Percentiles rank a stretch among this genome's conserved stretches.
phyloP scores from a whole-genome alignment of 768 basidiomycete genomes.

The Gyrodon lividus region DNA sequence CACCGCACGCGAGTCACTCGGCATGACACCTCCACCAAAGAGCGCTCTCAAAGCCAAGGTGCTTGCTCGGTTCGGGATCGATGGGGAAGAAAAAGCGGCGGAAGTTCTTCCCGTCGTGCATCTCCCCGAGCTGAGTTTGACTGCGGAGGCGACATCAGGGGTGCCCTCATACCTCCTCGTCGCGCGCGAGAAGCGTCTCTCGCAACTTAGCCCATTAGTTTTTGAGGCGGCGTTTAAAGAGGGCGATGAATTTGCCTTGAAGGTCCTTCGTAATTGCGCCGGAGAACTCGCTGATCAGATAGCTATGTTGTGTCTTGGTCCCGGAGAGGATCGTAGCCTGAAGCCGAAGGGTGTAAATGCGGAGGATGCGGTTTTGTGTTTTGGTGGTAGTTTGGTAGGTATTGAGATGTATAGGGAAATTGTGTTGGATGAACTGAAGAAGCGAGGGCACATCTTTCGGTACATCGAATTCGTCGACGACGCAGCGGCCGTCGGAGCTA shows the following conservation, averaged over 20 bases:
- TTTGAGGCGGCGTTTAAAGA: conserved; percentile 75
- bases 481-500: conserved; percentile 63
- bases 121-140: conserved; percentile 50
- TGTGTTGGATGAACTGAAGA: conserved; percentile 52
- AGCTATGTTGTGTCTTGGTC: conserved; percentile 38
- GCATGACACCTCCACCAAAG: conserved; percentile 14
- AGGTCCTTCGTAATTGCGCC: conserved; percentile 54
- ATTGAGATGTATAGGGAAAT: conserved; percentile 56
- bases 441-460: conserved; percentile 61
- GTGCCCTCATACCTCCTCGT: conserved; percentile 30
- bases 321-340: conserved; percentile 37
- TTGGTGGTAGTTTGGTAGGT: conserved; percentile 78
- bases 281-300: conserved; percentile 58
- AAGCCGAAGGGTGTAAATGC: conserved; percentile 46
- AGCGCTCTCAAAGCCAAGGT: conserved; percentile 46
- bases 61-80: conserved; percentile 54
- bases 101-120: conserved; percentile 69
- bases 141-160: conserved; percentile 16
- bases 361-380: conserved; percentile 59
- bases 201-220: conserved; percentile 72
- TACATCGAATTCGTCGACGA: conserved; percentile 69
- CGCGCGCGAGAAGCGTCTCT: conserved; percentile 71
- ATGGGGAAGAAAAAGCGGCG: conserved; percentile 41
- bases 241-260: conserved; percentile 61
- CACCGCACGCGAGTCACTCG: conserved; percentile 48